phyloP scores from a whole-genome alignment of 2,329 filamentous ascomycete species.

The Colletotrichum gigasporum region DNA sequence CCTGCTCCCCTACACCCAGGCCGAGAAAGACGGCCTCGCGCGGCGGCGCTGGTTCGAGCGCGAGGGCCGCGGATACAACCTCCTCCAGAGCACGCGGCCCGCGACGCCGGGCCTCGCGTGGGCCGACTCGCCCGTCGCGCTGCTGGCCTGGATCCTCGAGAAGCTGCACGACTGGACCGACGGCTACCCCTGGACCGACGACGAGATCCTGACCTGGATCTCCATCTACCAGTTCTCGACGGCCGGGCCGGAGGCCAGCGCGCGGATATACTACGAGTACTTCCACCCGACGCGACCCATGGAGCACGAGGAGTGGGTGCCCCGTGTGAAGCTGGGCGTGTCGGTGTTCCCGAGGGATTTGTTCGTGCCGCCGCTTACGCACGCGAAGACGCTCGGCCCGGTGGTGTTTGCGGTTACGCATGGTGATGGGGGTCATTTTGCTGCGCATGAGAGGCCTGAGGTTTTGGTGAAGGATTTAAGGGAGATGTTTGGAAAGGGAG shows the following conservation, averaged over 20 bases:
- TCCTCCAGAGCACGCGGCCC: slow-evolving; percentile 73
- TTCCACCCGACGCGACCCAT: slow-evolving; percentile 47
- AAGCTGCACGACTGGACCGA: slow-evolving; percentile 84
- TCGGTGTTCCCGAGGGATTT: slow-evolving; percentile 69
- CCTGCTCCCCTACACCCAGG: slow-evolving; percentile 60
- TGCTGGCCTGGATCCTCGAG: slow-evolving; percentile 84
- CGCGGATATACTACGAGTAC: slow-evolving; percentile 78
- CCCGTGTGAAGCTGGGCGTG: slow-evolving; percentile 53
- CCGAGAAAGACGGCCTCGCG: slow-evolving; percentile 60
- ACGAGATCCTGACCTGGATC: slow-evolving; percentile 81
- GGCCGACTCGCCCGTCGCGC: slow-evolving; percentile 73
- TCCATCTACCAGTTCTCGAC: slow-evolving; percentile 76
- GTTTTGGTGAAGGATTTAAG: slow-evolving; percentile 61
- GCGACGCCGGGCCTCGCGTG: slow-evolving; percentile 77
- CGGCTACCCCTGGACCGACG: slow-evolving; percentile 76
- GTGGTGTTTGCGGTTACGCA: slow-evolving; percentile 66
- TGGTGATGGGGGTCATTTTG: slow-evolving; percentile 68
- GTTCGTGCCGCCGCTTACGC: slow-evolving; percentile 60
- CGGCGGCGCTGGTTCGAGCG: slow-evolving; percentile 65
- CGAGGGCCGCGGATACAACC: slow-evolving; percentile 68
- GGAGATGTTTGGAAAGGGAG: slow-evolving; percentile 65
- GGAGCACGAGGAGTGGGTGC: slow-evolving; percentile 40
- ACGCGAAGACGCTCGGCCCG: slow-evolving; percentile 66
- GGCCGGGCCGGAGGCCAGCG: slow-evolving; percentile 73
- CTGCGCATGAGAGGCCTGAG: slow-evolving; percentile 66